Base-by-base conservation (phyloP, 495 filamentous ascomycete species). In the Antarctomyces pellizariae region DNA sequence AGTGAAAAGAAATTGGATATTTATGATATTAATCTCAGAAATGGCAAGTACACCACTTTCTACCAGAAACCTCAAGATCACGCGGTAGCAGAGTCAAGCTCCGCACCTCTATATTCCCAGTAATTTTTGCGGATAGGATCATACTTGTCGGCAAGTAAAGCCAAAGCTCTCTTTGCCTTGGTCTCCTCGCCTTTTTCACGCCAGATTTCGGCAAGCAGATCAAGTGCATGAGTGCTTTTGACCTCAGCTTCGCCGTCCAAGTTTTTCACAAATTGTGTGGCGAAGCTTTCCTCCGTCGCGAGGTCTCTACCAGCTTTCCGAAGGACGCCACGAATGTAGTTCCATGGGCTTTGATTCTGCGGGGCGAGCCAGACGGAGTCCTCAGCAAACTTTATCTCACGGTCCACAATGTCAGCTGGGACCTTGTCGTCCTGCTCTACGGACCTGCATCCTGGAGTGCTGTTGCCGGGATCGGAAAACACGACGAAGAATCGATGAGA, bases 321-420 rank as follows among this genome's bases (percentile, higher is more conserved):
- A 32, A 82, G 43, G 26, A 79, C 59, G 10, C 83, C 86, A 6
- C 71, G 57, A 11, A 93, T 54, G 50, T 91, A 97, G 37, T 73
- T 79, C 86, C 86, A 97, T 4, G 80, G 64, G 39, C 73, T 78
- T 42, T 78, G 74, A 44, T 95, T 97, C 54, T 95, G 84, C 16
- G 89, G 86, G 25, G 83, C 83, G 13, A 68, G 53, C 13, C 51
- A 41, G 26, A 90, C 76, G 41, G 73, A 69, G 13, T 54, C 49
- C 53, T 78, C 52, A 5, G 71, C 62, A 39, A 65, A 92, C 36
- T 54, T 47, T 22, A 90, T 43, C 54, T 95, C 86, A 16, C 67
- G 55, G 37, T 83, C 68, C 8, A 89, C 47, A 16, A 79, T 43
- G 3, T 64, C 60, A 21, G 60, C 54, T 3, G 68, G 58, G 4